These are phyloP conservation scores for Medicago ruthenica DNA, from an alignment of 306 rosid genomes.

Conservation along the genomic window DNA sequence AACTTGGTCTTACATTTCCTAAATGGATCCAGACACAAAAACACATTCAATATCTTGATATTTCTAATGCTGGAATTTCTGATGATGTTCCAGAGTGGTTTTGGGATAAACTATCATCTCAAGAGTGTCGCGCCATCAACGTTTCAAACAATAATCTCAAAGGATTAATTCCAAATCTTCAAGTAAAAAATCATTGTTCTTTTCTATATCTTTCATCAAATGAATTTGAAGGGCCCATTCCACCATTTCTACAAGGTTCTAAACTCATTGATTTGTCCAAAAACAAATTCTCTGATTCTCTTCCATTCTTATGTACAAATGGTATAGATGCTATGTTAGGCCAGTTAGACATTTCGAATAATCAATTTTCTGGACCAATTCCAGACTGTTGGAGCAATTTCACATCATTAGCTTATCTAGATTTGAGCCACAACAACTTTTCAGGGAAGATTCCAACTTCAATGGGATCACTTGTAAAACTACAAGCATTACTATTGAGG, in stretches of 20 bases:
- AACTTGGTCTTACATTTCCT: background rate
- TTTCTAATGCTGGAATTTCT: background rate
- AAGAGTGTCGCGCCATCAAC: background rate
- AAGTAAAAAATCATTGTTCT: background rate
- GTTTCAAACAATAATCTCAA: background rate
- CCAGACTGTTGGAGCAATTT: background rate
- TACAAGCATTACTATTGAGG: constrained; percentile 4
- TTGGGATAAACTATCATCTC: background rate
- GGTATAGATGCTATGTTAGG: background rate
- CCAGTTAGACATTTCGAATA: constrained; percentile 28
- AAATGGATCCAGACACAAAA: background rate
- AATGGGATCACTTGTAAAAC: constrained; percentile 12
- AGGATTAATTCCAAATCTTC: background rate
- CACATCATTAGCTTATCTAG: background rate
- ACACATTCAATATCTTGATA: background rate
- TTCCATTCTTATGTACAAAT: background rate
- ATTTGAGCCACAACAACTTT: constrained; percentile 36
- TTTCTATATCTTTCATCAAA: background rate
- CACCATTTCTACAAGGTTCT: background rate
- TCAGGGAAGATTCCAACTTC: constrained; percentile 28
- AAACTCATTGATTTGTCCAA: background rate
- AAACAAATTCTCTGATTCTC: constrained; percentile 33
- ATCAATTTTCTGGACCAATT: background rate
- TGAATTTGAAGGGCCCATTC: constrained; percentile 27
- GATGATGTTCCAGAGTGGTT: background rate